phyloP scores from a whole-genome alignment of 2,329 filamentous ascomycete genomes.

The Penicillium brevicompactum region DNA sequence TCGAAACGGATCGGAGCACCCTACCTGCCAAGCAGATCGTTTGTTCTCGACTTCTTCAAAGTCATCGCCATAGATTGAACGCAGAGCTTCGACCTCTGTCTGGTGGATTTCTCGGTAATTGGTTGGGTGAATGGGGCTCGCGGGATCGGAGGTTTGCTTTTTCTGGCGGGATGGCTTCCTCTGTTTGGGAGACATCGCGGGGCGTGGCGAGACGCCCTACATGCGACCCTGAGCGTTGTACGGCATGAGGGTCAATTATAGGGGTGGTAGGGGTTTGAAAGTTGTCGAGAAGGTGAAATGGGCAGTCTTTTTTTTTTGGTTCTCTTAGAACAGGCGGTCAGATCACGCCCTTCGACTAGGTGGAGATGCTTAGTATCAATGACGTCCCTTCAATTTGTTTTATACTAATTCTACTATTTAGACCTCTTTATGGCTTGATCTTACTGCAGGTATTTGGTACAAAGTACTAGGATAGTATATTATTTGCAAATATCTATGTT shows the following conservation, averaged over 20 bases:
- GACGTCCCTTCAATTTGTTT: background rate
- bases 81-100: constrained; percentile 82
- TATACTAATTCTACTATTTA: background rate
- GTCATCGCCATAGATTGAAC: constrained; percentile 88
- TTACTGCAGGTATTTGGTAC: too few relatives aligned
- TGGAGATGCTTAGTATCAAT: constrained; percentile 7
- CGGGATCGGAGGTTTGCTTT: constrained; percentile 35
- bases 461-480: too few relatives aligned
- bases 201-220: constrained; percentile 36
- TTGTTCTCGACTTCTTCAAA: constrained; percentile 73
- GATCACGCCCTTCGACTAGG: constrained; percentile 16
- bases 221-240: constrained; percentile 20
- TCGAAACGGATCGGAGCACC: constrained; percentile 25
- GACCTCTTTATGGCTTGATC: too few relatives aligned
- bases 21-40: constrained; percentile 80
- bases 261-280: constrained; percentile 1
- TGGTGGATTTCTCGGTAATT: constrained; percentile 83
- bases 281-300: constrained; percentile 2
- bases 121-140: constrained; percentile 43
- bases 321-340: constrained; percentile 27
- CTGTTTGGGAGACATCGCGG: constrained; percentile 50
- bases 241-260: constrained; percentile 14
- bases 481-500: too few relatives aligned
- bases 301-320: constrained; percentile 7
- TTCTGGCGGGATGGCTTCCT: constrained; percentile 43